A percentile compares a stretch with the other conserved stretches of the same genome.
These are phyloP conservation scores for Medicago truncatula DNA, from an alignment of 306 rosid species.

Conservation along the genomic window DNA sequence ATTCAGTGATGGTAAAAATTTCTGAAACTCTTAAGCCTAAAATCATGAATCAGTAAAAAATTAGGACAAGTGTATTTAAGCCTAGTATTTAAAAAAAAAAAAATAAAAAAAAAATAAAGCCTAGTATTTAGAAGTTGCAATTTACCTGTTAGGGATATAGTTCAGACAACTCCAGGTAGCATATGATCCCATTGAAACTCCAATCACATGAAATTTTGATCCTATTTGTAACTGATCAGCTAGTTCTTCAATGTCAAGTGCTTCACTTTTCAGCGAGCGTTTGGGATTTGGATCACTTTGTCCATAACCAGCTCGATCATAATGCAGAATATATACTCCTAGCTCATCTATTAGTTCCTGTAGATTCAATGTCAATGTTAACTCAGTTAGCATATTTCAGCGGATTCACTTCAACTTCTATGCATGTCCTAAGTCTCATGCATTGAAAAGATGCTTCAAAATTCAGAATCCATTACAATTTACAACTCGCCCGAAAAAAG, in stretches of 20 bases:
- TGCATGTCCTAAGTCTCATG: conserved; percentile 9
- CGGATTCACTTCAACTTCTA: not conserved
- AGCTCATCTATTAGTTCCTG: conserved; percentile 83
- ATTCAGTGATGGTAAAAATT: no score
- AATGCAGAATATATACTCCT: conserved; percentile 74
- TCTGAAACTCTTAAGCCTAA: no score
- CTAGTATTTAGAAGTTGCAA: not conserved
- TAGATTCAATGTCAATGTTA: conserved; percentile 50
- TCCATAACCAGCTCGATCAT: conserved; percentile 93
- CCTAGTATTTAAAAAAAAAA: no score
- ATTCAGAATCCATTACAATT: not conserved
- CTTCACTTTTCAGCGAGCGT: conserved; percentile 76
- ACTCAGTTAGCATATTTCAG: conserved; percentile 39
- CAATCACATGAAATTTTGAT: conserved; percentile 77
- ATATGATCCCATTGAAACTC: conserved; percentile 92
- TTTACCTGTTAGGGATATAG: conserved; percentile 84
- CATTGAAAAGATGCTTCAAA: conserved; percentile 28
- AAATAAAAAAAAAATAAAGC: no score
- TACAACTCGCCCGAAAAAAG: not conserved
- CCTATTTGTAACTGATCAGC: conserved; percentile 81
- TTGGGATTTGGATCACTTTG: conserved; percentile 90
- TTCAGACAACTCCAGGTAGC: conserved; percentile 90
- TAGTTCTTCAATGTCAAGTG: conserved; percentile 81
- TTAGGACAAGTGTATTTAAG: no score
- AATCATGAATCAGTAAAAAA: no score